Evolutionary conservation across 495 filamentous ascomycete genomes (phyloP).

Genomic region (Penicillium psychrofluorescens): DNA sequence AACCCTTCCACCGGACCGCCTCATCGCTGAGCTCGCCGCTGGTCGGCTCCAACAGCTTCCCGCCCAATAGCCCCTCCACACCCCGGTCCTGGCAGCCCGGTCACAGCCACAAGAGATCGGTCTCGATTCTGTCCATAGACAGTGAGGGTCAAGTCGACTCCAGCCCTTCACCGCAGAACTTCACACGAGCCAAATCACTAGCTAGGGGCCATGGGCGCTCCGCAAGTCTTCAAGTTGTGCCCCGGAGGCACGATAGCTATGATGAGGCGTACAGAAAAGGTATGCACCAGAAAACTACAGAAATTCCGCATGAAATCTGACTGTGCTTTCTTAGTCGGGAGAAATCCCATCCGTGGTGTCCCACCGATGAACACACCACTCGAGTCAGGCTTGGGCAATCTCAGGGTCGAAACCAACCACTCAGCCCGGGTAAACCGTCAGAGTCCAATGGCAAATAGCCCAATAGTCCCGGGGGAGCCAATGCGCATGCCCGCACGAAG

Average conservation of each 20-base stretch:
- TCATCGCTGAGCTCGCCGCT: conserved; percentile 41
- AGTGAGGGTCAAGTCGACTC: conserved; percentile 45
- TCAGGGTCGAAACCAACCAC: conserved; percentile 26
- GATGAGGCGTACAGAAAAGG: conserved; percentile 35
- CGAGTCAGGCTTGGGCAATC: conserved; percentile 12
- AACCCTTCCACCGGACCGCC: conserved; percentile 31
- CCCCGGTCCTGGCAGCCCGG: conserved; percentile 28
- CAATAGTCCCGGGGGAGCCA: conserved; percentile 17
- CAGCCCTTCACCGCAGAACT: conserved; percentile 26
- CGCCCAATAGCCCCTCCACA: conserved; percentile 30
- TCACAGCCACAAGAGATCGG: conserved; percentile 64
- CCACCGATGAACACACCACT: conserved; percentile 23
- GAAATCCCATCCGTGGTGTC: conserved; percentile 18
- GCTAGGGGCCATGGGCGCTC: conserved; percentile 66
- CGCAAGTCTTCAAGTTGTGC: conserved; percentile 73
- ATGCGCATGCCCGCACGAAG: conserved; percentile 24
- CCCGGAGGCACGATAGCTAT: conserved; percentile 45
- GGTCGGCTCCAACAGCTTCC: conserved; percentile 39
- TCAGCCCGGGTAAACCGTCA: conserved; percentile 15
- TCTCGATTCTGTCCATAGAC: conserved; percentile 93
- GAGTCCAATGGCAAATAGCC: conserved; percentile 20
- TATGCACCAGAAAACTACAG: conserved; percentile 10
- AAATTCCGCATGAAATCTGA: too few relatives aligned
- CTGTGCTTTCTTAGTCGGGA: conserved; percentile 8
- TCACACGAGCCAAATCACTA: conserved; percentile 30